Percentiles rank a stretch among this genome's conserved stretches.
Conservation (phyloP, 306 rosid genomes). For the Vachellia pachyceras region DNA sequence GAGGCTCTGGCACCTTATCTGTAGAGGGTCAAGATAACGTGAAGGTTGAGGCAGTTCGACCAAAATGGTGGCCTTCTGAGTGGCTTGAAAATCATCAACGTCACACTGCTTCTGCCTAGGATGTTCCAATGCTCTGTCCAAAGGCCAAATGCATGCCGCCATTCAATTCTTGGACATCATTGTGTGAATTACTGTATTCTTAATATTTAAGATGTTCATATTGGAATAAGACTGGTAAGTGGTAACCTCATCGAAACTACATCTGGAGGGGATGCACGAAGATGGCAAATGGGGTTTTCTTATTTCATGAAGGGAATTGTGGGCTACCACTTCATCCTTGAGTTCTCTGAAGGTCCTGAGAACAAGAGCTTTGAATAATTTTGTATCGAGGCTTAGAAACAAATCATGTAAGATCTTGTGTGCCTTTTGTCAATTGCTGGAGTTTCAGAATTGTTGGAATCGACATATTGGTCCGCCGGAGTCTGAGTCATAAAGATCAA, state of each 20-base stretch:
- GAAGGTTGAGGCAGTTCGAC: constrained; percentile 65
- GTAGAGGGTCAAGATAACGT: constrained; percentile 64
- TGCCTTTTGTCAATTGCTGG: not conserved
- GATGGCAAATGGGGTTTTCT: constrained; percentile 28
- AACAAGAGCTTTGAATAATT: constrained; percentile 24
- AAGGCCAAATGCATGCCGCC: constrained; percentile 1
- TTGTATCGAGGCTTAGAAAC: constrained; percentile 26
- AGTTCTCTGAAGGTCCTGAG: constrained; percentile 7
- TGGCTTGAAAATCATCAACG: constrained; percentile 54
- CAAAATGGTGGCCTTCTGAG: constrained; percentile 65
- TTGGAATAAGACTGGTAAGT: not conserved
- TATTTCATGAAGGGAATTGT: constrained; percentile 17
- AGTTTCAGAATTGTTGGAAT: not conserved
- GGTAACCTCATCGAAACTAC: not conserved
- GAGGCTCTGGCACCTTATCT: constrained; percentile 53
- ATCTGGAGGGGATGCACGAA: not conserved
- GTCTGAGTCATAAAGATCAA: not conserved
- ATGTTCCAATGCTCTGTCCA: constrained; percentile 28
- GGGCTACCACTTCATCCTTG: constrained; percentile 8
- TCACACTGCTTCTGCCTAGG: constrained; percentile 46
- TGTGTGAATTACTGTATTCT: constrained; percentile 13
- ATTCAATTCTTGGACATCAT: not conserved
- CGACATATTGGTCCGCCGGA: not conserved
- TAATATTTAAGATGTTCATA: constrained; percentile 11
- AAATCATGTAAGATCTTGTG: constrained; percentile 1